Evolutionary conservation across 2,329 filamentous ascomycete species (phyloP).

Genomic region (Paecilomyces sp.): DNA sequence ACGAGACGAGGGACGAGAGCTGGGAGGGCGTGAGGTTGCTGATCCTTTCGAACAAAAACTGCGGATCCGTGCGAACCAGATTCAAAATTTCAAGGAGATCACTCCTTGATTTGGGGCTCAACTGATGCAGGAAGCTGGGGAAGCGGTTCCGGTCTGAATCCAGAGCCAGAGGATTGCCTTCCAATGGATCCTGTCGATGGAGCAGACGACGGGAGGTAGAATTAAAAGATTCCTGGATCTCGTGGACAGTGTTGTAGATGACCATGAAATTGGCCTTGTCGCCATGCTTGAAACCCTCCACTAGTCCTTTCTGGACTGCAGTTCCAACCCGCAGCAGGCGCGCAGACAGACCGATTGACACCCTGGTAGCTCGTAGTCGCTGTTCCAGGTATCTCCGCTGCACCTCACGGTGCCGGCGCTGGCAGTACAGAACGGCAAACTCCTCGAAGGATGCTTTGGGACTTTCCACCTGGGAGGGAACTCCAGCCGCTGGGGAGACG

Average conservation of each 20-base stretch:
- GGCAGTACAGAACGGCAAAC: slow-evolving; percentile 35
- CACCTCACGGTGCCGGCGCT: slow-evolving; percentile 34
- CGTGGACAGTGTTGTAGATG: slow-evolving; percentile 37
- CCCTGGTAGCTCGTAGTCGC: slow-evolving; percentile 33
- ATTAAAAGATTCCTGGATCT: slow-evolving; percentile 37
- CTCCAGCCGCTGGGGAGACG: neutral
- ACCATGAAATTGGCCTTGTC: slow-evolving; percentile 39
- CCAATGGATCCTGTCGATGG: slow-evolving; percentile 27
- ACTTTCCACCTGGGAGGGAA: slow-evolving; percentile 9
- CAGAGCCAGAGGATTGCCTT: slow-evolving; percentile 20
- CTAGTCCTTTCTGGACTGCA: slow-evolving; percentile 36
- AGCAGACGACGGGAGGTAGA: slow-evolving; percentile 23
- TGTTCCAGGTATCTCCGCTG: slow-evolving; percentile 33
- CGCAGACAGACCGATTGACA: slow-evolving; percentile 36
- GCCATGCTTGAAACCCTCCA: slow-evolving; percentile 38
- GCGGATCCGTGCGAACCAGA: slow-evolving; percentile 75
- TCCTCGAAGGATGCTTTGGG: slow-evolving; percentile 35
- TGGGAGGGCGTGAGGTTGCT: slow-evolving; percentile 68
- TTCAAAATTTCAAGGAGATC: slow-evolving; percentile 73
- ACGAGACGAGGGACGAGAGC: slow-evolving; percentile 67
- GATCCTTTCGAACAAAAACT: slow-evolving; percentile 79
- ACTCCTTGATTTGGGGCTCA: slow-evolving; percentile 67
- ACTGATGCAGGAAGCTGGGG: slow-evolving; percentile 48
- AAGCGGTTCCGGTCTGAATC: slow-evolving; percentile 29
- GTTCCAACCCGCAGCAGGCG: slow-evolving; percentile 35